Conservation (phyloP, 2,329 filamentous ascomycete species). For the Botrytis fabae region DNA sequence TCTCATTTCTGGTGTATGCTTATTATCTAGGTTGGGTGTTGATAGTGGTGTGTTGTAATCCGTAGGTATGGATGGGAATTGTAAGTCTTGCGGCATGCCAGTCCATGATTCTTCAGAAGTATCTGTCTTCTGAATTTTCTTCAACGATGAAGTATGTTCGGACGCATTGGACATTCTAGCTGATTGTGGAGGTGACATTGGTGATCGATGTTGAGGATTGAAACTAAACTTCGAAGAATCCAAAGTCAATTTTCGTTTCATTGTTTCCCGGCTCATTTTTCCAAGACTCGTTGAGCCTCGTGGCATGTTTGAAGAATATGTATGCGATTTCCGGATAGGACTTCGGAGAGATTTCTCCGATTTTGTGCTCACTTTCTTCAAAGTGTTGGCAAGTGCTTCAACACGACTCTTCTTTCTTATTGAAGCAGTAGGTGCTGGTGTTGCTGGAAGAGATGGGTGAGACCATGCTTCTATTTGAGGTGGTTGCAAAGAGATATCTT, state of each 20-base stretch:
- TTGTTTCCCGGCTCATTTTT: constrained; percentile 46
- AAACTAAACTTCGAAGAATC: constrained; percentile 48
- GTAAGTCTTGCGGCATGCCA: constrained; percentile 37
- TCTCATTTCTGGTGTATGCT: constrained; percentile 32
- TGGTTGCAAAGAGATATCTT: constrained; percentile 36
- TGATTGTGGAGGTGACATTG: constrained; percentile 48
- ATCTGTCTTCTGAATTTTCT: constrained; percentile 33
- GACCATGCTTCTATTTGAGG: constrained; percentile 29
- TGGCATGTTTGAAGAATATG: constrained; percentile 36
- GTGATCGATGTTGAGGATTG: constrained; percentile 46
- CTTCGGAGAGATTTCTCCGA: constrained; percentile 41
- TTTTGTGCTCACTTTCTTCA: constrained; percentile 42
- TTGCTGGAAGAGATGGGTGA: constrained; percentile 33
- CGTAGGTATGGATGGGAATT: constrained; percentile 31
- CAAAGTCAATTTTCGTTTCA: constrained; percentile 51
- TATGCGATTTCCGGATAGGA: constrained; percentile 43
- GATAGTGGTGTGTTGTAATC: constrained; percentile 33
- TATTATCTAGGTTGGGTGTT: constrained; percentile 33
- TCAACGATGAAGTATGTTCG: constrained; percentile 24
- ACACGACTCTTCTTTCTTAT: constrained; percentile 33
- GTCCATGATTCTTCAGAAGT: constrained; percentile 38
- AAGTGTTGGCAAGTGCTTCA: constrained; percentile 50
- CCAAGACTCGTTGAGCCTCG: constrained; percentile 37
- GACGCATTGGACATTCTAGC: constrained; percentile 41
- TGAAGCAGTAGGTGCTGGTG: constrained; percentile 29